Conservation (phyloP, 495 filamentous ascomycete genomes). For the Aeminium ludgeri region DNA sequence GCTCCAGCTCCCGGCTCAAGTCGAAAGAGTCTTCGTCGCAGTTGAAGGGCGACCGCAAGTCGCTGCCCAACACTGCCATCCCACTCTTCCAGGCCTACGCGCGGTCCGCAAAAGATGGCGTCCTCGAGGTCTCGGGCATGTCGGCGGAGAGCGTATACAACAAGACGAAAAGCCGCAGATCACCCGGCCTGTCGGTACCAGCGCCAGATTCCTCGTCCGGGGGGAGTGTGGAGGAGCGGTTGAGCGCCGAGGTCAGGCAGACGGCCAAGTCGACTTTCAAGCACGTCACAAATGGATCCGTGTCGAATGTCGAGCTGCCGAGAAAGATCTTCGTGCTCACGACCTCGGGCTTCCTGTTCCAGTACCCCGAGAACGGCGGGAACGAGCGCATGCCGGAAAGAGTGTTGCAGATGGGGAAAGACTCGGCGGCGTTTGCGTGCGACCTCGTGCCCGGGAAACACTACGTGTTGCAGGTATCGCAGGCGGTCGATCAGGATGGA, state of each 20-base stretch:
- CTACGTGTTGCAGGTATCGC: slow-evolving; percentile 84
- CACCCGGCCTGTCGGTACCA: not conserved
- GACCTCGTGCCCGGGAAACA: slow-evolving; percentile 85
- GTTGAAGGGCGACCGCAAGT: no score
- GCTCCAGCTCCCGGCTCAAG: not conserved
- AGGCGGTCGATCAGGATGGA: slow-evolving; percentile 46
- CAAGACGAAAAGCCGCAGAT: slow-evolving; percentile 32
- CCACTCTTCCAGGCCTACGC: slow-evolving; percentile 85
- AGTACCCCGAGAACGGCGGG: slow-evolving; percentile 68
- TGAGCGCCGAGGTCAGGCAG: slow-evolving; percentile 2
- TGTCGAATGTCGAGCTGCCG: slow-evolving; percentile 56
- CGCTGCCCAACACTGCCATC: no score
- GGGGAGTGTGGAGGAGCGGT: slow-evolving; percentile 17
- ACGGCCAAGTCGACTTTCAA: slow-evolving; percentile 26
- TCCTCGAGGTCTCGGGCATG: slow-evolving; percentile 31
- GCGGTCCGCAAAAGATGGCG: slow-evolving; percentile 51
- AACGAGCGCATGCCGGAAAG: slow-evolving; percentile 76
- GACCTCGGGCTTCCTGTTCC: slow-evolving; percentile 68
- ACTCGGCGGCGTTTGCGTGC: slow-evolving; percentile 84
- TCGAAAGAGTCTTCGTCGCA: not conserved
- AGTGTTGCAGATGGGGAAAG: slow-evolving; percentile 61
- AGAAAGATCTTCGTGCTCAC: slow-evolving; percentile 70
- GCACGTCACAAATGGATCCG: slow-evolving; percentile 34
- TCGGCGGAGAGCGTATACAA: slow-evolving; percentile 48
- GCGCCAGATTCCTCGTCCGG: slow-evolving; percentile 25